A percentile compares a stretch with the other conserved stretches of the same genome.
phyloP scores from a whole-genome alignment of 1,139 yeast species.

The Yamadazyma diospyri region DNA sequence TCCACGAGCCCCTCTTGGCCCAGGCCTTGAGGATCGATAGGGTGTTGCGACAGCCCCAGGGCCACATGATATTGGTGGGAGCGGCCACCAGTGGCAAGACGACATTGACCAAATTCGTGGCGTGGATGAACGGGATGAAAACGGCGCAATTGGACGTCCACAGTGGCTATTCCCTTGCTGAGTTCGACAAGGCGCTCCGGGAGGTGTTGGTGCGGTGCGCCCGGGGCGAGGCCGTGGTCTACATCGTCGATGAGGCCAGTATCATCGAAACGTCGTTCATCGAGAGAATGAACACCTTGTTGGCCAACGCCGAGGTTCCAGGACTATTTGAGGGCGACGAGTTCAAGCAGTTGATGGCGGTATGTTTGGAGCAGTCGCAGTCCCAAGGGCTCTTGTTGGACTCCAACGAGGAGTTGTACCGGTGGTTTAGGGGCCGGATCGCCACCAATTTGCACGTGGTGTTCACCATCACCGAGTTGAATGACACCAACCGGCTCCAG shows the following conservation, averaged over 20 bases:
- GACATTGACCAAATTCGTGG: conserved; percentile 73
- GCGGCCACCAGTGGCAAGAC: conserved; percentile 81
- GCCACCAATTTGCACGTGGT: conserved; percentile 77
- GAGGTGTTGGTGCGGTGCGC: conserved; percentile 45
- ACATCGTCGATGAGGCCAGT: conserved; percentile 78
- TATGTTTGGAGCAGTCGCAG: conserved; percentile 59
- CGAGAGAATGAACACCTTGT: conserved; percentile 86
- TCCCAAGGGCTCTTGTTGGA: conserved; percentile 63
- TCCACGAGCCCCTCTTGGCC: conserved; percentile 71
- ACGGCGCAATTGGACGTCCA: conserved; percentile 59
- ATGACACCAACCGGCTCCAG: conserved; percentile 28
- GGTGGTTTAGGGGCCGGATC: conserved; percentile 72
- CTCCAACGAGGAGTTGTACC: conserved; percentile 66
- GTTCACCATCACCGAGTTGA: conserved; percentile 67
- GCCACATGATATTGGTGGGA: conserved; percentile 88
- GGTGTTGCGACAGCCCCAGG: conserved; percentile 81
- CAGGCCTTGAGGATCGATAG: conserved; percentile 79
- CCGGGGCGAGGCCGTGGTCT: conserved; percentile 62
- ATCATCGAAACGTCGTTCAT: conserved; percentile 74
- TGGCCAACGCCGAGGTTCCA: conserved; percentile 92
- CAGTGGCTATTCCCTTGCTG: conserved; percentile 50
- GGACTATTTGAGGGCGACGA: conserved; percentile 86
- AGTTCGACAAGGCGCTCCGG: conserved; percentile 68
- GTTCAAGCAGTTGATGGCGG: conserved; percentile 45
- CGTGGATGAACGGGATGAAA: conserved; percentile 85